A percentile compares a stretch with the other conserved stretches of the same genome.
Evolutionary conservation across 1,139 yeast species (phyloP).

Genomic region (Taphrina flavorubra): DNA sequence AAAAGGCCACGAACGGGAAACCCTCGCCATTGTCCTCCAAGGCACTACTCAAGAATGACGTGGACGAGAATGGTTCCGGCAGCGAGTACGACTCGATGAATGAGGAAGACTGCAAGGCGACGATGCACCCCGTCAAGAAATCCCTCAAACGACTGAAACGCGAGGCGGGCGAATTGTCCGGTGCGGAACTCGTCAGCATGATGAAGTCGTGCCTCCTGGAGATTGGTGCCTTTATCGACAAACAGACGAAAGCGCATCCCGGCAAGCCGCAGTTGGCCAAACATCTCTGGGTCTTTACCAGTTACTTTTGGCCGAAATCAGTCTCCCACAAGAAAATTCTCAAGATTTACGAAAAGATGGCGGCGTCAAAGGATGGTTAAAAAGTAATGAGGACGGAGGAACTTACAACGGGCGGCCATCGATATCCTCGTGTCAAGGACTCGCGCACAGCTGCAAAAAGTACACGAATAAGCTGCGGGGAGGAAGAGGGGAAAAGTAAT

Average conservation of each 20-base stretch:
- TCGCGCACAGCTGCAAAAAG: too few species aligned
- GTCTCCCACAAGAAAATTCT: slow-evolving; percentile 75
- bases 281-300: slow-evolving; percentile 85
- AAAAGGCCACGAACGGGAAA: slow-evolving; percentile 33
- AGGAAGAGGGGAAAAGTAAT: too few species aligned
- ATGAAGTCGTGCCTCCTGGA: slow-evolving; percentile 73
- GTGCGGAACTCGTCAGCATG: slow-evolving; percentile 80
- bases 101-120: slow-evolving; percentile 68
- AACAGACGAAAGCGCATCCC: slow-evolving; percentile 49
- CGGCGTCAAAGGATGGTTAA: slow-evolving; percentile 8
- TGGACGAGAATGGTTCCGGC: slow-evolving; percentile 27
- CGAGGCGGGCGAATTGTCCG: slow-evolving; percentile 76
- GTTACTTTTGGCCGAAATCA: slow-evolving; percentile 90
- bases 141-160: slow-evolving; percentile 76
- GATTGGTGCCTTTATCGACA: slow-evolving; percentile 77
- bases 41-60: slow-evolving; percentile 3
- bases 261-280: slow-evolving; percentile 58
- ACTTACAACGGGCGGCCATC: background rate
- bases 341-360: slow-evolving; percentile 66
- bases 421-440: too few species aligned
- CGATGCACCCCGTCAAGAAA: slow-evolving; percentile 73
- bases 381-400: background rate
- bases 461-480: too few species aligned
- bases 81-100: slow-evolving; percentile 82
- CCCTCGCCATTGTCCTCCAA: slow-evolving; percentile 33